These are phyloP conservation scores for Westerdykella aurantiaca DNA, from an alignment of 2,329 filamentous ascomycete species.

Conservation along the genomic window DNA sequence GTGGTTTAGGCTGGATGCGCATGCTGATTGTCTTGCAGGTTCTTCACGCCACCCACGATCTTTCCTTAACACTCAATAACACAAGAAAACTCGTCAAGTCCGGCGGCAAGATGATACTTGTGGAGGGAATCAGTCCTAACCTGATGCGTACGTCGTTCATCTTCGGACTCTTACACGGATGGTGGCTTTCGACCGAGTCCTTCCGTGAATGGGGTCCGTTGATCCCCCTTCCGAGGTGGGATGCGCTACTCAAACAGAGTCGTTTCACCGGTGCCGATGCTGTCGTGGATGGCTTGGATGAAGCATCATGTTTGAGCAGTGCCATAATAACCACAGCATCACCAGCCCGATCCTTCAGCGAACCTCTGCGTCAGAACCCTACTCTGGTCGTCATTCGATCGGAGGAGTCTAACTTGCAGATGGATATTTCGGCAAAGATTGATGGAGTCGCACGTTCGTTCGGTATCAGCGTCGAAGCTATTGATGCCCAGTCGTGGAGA, in stretches of 20 bases:
- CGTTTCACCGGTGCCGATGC: background rate
- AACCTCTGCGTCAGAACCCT: too few species aligned
- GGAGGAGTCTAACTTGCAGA: background rate
- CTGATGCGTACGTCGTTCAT: slow-evolving; percentile 2
- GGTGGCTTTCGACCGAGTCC: slow-evolving; percentile 13
- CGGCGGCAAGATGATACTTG: slow-evolving; percentile 18
- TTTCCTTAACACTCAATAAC: slow-evolving; percentile 12
- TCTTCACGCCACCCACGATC: slow-evolving; percentile 12
- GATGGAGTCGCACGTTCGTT: background rate
- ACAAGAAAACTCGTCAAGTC: slow-evolving; percentile 12
- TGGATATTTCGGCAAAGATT: background rate
- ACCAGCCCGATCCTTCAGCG: too few species aligned
- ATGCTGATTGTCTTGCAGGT: slow-evolving; percentile 8
- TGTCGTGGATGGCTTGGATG: background rate
- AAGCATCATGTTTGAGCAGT: background rate
- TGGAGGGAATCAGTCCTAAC: slow-evolving; percentile 4
- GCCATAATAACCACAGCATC: background rate
- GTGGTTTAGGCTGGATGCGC: too few species aligned
- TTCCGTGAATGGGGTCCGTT: background rate
- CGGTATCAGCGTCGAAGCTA: background rate
- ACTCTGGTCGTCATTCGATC: background rate
- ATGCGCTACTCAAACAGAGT: background rate
- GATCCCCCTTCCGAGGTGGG: background rate
- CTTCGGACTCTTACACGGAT: slow-evolving; percentile 20
- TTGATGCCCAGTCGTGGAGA: background rate